Evolutionary conservation across 257 asterid genomes (phyloP).

Genomic region (Cordia subcordata): DNA sequence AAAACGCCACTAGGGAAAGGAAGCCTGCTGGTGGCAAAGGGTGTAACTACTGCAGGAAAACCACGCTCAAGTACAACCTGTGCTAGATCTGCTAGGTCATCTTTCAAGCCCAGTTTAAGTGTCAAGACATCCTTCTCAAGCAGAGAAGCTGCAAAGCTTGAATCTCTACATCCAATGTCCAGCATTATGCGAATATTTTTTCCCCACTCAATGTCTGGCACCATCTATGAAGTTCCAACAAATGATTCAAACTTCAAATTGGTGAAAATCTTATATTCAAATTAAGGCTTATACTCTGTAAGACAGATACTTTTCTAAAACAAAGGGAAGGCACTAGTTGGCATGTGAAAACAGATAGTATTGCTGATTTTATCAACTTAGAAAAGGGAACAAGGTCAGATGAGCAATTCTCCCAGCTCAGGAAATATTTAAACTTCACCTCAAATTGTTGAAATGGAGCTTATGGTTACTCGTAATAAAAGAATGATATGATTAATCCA

Average conservation of each 20-base stretch:
- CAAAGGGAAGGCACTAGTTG: too few species aligned
- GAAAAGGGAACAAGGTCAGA: too few species aligned
- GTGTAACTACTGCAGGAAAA: conserved; percentile 76
- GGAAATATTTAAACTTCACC: too few species aligned
- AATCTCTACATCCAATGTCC: conserved; percentile 86
- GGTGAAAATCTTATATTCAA: conserved; percentile 5
- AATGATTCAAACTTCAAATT: conserved; percentile 20
- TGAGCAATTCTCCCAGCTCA: too few species aligned
- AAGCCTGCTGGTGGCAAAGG: conserved; percentile 65
- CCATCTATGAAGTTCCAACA: conserved; percentile 65
- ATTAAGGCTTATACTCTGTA: conserved; percentile 2
- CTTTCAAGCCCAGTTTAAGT: conserved; percentile 82
- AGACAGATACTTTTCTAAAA: too few species aligned
- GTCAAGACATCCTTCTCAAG: conserved; percentile 69
- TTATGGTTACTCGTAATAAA: too few species aligned
- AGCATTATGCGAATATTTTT: conserved; percentile 77
- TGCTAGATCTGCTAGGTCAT: conserved; percentile 77
- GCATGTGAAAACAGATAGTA: too few species aligned
- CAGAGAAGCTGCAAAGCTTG: conserved; percentile 71
- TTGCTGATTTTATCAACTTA: too few species aligned
- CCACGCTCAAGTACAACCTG: conserved; percentile 96
- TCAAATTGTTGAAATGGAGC: too few species aligned
- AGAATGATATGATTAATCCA: too few species aligned
- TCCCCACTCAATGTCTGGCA: conserved; percentile 98
- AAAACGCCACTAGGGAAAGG: conserved; percentile 95